A percentile compares a stretch with the other conserved stretches of the same genome.
Conservation (phyloP, 768 basidiomycete genomes). For the Solioccasus polychromus region DNA sequence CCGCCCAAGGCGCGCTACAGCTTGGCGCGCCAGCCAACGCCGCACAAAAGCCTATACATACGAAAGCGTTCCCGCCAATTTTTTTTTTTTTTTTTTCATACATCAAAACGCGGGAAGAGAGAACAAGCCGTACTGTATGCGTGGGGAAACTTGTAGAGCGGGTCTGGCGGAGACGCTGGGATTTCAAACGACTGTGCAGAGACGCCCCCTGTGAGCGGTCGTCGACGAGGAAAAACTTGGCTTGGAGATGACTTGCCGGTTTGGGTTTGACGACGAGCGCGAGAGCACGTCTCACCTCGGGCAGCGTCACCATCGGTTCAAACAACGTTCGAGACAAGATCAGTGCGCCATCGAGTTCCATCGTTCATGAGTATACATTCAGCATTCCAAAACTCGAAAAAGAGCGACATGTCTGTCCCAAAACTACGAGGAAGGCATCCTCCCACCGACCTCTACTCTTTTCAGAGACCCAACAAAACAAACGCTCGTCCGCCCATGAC, state of each 20-base stretch:
- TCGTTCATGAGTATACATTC: background rate
- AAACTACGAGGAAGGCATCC: constrained; percentile 56
- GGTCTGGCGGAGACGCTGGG: constrained; percentile 25
- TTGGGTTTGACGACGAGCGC: constrained; percentile 29
- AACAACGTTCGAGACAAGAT: too few species aligned
- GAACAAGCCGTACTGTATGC: constrained; percentile 24
- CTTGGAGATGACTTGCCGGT: constrained; percentile 18
- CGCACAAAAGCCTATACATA: constrained; percentile 24
- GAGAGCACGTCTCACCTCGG: constrained; percentile 14
- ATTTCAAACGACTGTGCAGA: constrained; percentile 28
- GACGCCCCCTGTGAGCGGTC: too few species aligned
- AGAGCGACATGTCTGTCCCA: constrained; percentile 51
- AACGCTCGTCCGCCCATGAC: constrained; percentile 39
- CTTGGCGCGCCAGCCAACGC: constrained; percentile 20
- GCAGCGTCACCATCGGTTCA: constrained; percentile 6
- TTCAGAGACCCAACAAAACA: constrained; percentile 44
- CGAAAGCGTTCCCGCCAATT: too few species aligned
- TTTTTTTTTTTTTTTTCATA: too few species aligned
- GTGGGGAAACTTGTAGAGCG: constrained; percentile 24
- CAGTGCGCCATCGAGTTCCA: background rate
- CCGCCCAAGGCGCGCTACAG: constrained; percentile 12
- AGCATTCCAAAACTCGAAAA: constrained; percentile 12
- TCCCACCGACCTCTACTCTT: constrained; percentile 57
- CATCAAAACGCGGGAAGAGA: too few species aligned
- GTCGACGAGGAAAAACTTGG: background rate